Evolutionary conservation across 176 grass and related monocot genomes (phyloP).

Genomic region (Carex littledalei): DNA sequence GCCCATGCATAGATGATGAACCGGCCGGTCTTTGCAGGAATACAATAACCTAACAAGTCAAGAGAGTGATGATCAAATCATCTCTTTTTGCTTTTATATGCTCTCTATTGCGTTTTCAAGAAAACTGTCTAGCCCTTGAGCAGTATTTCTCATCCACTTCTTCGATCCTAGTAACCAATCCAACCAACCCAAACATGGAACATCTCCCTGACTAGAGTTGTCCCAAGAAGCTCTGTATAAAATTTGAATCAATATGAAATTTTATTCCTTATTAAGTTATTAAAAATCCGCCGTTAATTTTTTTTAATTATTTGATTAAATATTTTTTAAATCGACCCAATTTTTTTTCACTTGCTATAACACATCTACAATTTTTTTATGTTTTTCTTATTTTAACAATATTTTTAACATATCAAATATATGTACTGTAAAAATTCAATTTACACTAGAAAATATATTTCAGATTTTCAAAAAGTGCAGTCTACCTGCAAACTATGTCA

Average conservation of each 20-base stretch:
- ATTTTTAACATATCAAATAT: neutral
- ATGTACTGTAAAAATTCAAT: neutral
- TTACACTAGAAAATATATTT: neutral
- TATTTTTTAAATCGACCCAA: too few species aligned
- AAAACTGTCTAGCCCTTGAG: conserved; percentile 28
- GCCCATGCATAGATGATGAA: conserved; percentile 47
- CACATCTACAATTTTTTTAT: too few species aligned
- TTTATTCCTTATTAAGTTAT: too few species aligned
- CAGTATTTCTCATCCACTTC: neutral
- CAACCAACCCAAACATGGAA: conserved; percentile 12
- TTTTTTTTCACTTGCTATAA: too few species aligned
- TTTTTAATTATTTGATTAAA: too few species aligned
- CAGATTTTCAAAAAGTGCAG: neutral
- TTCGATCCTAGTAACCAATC: neutral
- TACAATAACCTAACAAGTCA: conserved; percentile 14
- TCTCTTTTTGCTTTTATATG: conserved; percentile 14
- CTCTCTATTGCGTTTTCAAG: conserved; percentile 27
- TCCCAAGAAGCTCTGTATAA: neutral
- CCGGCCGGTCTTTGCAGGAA: conserved; percentile 18
- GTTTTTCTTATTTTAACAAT: too few species aligned
- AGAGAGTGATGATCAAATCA: neutral
- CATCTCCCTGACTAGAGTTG: neutral
- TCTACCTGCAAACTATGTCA: conserved; percentile 19
- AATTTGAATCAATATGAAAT: neutral
- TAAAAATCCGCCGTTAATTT: too few species aligned